Evolutionary conservation across 1,284 basidiomycete species (phyloP).

Genomic region (Naganishia albida): DNA sequence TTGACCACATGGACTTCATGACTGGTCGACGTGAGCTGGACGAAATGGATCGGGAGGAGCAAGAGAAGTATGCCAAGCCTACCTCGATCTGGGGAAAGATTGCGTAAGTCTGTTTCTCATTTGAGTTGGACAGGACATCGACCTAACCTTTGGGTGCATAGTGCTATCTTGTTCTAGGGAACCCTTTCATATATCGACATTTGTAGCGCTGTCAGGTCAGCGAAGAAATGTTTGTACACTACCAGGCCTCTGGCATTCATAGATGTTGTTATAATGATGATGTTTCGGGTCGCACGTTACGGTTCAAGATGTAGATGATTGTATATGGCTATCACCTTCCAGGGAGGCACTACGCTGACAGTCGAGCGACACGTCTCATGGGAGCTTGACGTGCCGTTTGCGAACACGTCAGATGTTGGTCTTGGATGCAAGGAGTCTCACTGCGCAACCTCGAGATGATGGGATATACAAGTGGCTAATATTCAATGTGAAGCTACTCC

Average conservation of each 20-base stretch:
- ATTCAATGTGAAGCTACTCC: too few species aligned
- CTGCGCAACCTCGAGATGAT: too few species aligned
- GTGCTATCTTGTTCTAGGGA: conserved; percentile 18
- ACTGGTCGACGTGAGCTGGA: conserved; percentile 65
- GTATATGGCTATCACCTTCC: background rate
- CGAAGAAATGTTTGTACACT: conserved; percentile 5
- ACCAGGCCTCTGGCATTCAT: background rate
- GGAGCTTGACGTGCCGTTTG: too few species aligned
- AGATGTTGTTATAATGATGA: conserved; percentile 13
- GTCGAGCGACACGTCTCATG: too few species aligned
- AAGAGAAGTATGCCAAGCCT: conserved; percentile 33
- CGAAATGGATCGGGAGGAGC: conserved; percentile 59
- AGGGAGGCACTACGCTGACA: too few species aligned
- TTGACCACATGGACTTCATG: conserved; percentile 64
- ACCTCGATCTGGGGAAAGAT: conserved; percentile 23
- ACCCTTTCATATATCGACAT: too few species aligned
- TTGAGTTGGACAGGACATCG: background rate
- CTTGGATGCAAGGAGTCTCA: too few species aligned
- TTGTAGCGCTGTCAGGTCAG: background rate
- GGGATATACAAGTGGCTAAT: too few species aligned
- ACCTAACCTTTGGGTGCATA: background rate
- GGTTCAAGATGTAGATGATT: background rate
- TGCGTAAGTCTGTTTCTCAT: conserved; percentile 14
- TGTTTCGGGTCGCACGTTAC: background rate
- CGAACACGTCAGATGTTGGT: too few species aligned